Percentiles rank a stretch among this genome's conserved stretches.
Evolutionary conservation across 2,329 filamentous ascomycete species (phyloP).

Genomic region (Parastagonospora avenae): DNA sequence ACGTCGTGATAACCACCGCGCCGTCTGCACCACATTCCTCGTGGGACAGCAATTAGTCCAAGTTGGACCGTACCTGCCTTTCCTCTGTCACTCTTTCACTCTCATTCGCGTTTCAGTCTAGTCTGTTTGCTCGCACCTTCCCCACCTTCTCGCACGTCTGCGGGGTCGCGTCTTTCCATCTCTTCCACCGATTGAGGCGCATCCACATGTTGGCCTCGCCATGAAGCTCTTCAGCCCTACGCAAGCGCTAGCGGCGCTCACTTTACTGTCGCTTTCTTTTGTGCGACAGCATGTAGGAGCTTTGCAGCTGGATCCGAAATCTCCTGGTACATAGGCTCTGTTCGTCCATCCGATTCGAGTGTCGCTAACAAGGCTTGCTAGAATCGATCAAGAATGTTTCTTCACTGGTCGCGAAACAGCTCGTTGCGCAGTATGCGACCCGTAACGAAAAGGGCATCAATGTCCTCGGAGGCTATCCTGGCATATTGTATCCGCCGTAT

Average conservation of each 20-base stretch:
- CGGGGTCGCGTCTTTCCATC: conserved; percentile 7
- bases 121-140: conserved; percentile 2
- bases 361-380: conserved; percentile 11
- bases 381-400: conserved; percentile 56
- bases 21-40: conserved; percentile 1
- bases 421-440: conserved; percentile 60
- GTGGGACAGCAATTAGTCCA: neutral
- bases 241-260: conserved; percentile 33
- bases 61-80: neutral
- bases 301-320: conserved; percentile 30
- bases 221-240: conserved; percentile 36
- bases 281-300: conserved; percentile 25
- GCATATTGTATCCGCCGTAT: conserved; percentile 54
- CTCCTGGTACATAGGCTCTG: conserved; percentile 18
- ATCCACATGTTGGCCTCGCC: conserved; percentile 19
- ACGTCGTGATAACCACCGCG: neutral
- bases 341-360: neutral
- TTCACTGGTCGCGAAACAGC: conserved; percentile 51
- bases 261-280: conserved; percentile 24
- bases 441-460: conserved; percentile 53
- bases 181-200: conserved; percentile 4
- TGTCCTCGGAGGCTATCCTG: conserved; percentile 50
- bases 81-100: neutral
- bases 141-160: conserved; percentile 2
- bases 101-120: neutral